These are phyloP conservation scores for Kodamaea ohmeri DNA, from an alignment of 1,139 yeast genomes.

Conservation along the genomic window DNA sequence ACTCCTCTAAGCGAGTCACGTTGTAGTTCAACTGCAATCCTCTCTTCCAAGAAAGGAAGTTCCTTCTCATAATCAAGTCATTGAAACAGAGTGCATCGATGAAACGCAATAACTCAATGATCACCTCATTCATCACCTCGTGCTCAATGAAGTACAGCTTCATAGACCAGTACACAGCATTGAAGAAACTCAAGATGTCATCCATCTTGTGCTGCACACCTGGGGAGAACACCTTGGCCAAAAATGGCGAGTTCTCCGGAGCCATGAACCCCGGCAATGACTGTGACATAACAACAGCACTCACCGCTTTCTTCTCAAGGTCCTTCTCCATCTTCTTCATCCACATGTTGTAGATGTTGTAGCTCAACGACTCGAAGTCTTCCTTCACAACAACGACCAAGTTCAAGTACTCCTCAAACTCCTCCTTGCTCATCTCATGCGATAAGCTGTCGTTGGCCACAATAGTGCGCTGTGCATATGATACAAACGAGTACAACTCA, in stretches of 20 bases:
- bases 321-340: conserved; percentile 93
- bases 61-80: conserved; percentile 92
- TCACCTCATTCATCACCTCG: conserved; percentile 81
- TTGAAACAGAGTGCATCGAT: conserved; percentile 95
- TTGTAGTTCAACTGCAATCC: conserved; percentile 96
- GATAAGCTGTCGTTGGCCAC: conserved; percentile 76
- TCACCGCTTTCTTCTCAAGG: conserved; percentile 85
- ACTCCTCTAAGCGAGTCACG: conserved; percentile 93
- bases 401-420: conserved; percentile 85
- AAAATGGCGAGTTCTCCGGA: conserved; percentile 80
- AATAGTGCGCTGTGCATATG: conserved; percentile 89
- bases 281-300: conserved; percentile 93
- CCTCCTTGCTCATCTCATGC: conserved; percentile 85
- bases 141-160: conserved; percentile 85
- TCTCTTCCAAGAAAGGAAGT: conserved; percentile 95
- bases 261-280: conserved; percentile 95
- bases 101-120: conserved; percentile 77
- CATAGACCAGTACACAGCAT: conserved; percentile 91
- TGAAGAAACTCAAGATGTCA: conserved; percentile 85
- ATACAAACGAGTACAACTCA: conserved; percentile 90
- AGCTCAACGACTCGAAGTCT: conserved; percentile 90
- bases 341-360: conserved; percentile 96
- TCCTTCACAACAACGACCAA: conserved; percentile 90
- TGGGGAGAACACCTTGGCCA: conserved; percentile 78
- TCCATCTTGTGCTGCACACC: conserved; percentile 87